Base-by-base conservation (phyloP, 2,329 filamentous ascomycete species). In the Monosporascus sp. region DNA sequence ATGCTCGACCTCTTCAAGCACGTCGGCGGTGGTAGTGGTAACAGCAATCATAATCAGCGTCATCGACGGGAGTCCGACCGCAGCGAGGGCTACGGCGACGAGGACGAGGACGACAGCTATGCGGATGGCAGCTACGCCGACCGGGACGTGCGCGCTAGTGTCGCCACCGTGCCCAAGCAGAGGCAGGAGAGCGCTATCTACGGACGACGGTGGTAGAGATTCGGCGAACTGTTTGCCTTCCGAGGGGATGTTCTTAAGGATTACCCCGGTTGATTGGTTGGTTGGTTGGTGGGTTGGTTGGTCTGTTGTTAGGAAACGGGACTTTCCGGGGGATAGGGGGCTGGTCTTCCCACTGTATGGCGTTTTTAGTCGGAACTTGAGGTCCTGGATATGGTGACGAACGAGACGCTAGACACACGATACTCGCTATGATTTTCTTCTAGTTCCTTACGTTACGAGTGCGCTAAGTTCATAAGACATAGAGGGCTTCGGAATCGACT, bases 1-100 rank as follows among this genome's bases (percentile, higher is more conserved):
- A 95, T 99, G 69, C 80, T 99, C 70, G 86, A 89, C 48, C 79
- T 99, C 52, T 99, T 99, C 75, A 84, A 83, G 57, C 84, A 85
- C 31, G 86, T 90, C 63, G 57, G 11, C 9, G 6, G 38, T 3
- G 6, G 17, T 5, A 3, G 38, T 8, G 24, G 5, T n/a, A 3
- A 17, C 5, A 7, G 38, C 22, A 22, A 4, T 22, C 22, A 22
- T n/a, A n/a, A n/a, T 22, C 22, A 22, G 2, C 22, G 4, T 22
- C 31, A 3, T 14, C 31, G 31, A 11, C 31, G 31, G 31, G 31
- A 34, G 38, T 41, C 38, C 18, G 18, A 56, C 6, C 81, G 80
- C 0, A 81, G 84, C 59, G 68, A 70, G 38, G 72, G 72, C 20
- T 67, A 72, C 49, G 73, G 71, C 25, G 70, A 74, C 41, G 68